Evolutionary conservation across 495 filamentous ascomycete species (phyloP), one percentile per base, ranked within the genome.

Genomic region (Penicillium goetzii): DNA sequence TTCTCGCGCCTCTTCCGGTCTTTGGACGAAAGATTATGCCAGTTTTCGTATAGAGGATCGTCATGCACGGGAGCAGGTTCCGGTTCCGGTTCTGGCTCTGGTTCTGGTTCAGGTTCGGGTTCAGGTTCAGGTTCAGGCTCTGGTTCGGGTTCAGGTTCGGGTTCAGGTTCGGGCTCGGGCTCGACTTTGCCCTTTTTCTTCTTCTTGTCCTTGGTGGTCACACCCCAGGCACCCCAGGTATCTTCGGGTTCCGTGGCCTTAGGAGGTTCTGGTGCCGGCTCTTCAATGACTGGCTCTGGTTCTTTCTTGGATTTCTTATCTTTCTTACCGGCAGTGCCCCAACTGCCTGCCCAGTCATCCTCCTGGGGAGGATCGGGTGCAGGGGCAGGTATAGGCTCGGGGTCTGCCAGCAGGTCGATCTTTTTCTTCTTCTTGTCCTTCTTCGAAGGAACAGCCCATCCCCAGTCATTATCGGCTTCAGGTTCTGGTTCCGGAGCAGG

Each of bases 191-290:
- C 66, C 56, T 72, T 69, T 36, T 66, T 66, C 53, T 69, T 69
- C 60, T 69, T 66, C 62, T 73, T 65, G 33, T 70, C 61, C 68
- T 68, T 64, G 2, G 55, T 45, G n/a, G 68, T 38, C 4, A 62
- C 56, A 26, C 65, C 67, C 67, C 68, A 75, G 10, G 57, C 4
- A 74, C 71, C n/a, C 83, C 84, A 23, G 73, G 80, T 56, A 77
- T 88, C 59, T 71, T 85, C 66, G 79, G 78, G 40, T 81, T 81
- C 69, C 79, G 85, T 67, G 59, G 65, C 28, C 51, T 65, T 65
- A 63, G 60, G 14, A 45, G 72, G 26, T 56, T 68, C 72, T 15
- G 67, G 59, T 4, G 58, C 47, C 9, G 69, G 62, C 9, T 77
- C 77, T 38, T 76, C 70, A 23, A 73, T 66, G 4, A 72, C 68